A percentile compares a stretch with the other conserved stretches of the same genome.
Conservation (phyloP, 768 basidiomycete species). For the Collybia mongolica region DNA sequence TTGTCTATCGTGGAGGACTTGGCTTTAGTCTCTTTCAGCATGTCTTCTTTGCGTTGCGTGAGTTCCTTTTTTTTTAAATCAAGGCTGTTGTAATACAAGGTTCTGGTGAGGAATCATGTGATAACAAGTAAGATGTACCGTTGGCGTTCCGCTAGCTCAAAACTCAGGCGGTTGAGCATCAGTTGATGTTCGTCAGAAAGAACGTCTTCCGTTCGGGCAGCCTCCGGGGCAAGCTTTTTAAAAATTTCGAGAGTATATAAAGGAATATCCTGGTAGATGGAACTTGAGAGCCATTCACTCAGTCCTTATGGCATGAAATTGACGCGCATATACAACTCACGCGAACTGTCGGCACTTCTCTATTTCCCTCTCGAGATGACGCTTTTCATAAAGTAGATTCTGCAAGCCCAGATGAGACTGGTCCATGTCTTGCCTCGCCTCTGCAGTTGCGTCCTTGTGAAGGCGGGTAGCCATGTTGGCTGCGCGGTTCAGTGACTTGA, state of each 20-base stretch:
- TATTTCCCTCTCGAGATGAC: constrained; percentile 88
- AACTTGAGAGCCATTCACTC: constrained; percentile 40
- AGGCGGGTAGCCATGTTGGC: constrained; percentile 70
- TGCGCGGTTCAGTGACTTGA: constrained; percentile 76
- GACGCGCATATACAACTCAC: constrained; percentile 42
- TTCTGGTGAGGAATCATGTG: constrained; percentile 7
- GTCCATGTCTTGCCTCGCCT: constrained; percentile 87
- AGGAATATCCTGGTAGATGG: constrained; percentile 86
- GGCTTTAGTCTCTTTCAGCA: constrained; percentile 77
- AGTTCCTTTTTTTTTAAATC: constrained; percentile 73
- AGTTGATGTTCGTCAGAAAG: constrained; percentile 75
- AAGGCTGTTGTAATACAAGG: constrained; percentile 42
- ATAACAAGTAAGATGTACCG: constrained; percentile 45
- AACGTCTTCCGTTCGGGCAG: constrained; percentile 58
- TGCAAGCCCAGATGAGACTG: constrained; percentile 84
- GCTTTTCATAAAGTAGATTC: constrained; percentile 86
- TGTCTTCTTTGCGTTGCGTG: constrained; percentile 66
- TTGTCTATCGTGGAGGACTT: constrained; percentile 72
- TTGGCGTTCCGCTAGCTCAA: constrained; percentile 86
- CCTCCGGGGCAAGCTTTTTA: constrained; percentile 62
- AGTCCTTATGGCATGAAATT: not conserved
- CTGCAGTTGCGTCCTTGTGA: constrained; percentile 69
- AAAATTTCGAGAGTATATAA: constrained; percentile 74
- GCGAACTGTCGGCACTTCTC: constrained; percentile 92
- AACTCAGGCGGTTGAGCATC: constrained; percentile 84